Evolutionary conservation across 441 rosid species (phyloP).

Genomic region (Aleurites moluccanus): DNA sequence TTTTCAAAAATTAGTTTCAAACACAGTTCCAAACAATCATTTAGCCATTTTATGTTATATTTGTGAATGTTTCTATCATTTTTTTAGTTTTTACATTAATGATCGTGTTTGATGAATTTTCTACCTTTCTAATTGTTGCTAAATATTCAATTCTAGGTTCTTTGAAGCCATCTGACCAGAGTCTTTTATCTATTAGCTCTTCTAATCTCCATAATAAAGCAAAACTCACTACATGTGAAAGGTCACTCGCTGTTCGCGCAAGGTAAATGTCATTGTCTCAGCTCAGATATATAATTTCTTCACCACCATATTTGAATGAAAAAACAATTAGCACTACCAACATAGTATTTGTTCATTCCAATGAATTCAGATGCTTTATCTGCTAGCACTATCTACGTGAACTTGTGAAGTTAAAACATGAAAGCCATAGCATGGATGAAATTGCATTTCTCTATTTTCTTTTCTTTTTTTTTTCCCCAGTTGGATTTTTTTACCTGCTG

Average conservation of each 20-base stretch:
- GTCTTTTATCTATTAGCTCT: conserved; percentile 6
- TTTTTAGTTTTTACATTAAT: not conserved
- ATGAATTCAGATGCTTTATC: not conserved
- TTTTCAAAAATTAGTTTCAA: too few species aligned
- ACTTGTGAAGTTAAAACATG: not conserved
- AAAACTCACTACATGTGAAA: conserved; percentile 9
- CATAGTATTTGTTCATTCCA: not conserved
- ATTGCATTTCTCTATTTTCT: not conserved
- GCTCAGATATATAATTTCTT: not conserved
- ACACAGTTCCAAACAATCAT: too few species aligned
- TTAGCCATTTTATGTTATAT: not conserved
- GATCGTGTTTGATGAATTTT: not conserved
- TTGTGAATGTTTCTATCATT: not conserved
- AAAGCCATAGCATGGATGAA: not conserved
- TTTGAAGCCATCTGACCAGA: conserved; percentile 27
- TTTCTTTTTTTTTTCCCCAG: not conserved
- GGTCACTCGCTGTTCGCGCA: conserved; percentile 29
- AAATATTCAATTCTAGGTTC: conserved; percentile 24
- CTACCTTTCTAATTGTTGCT: conserved; percentile 2
- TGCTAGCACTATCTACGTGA: not conserved
- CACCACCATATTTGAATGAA: not conserved
- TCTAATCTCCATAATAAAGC: conserved; percentile 11
- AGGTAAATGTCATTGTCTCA: conserved; percentile 20
- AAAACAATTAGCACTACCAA: not conserved
- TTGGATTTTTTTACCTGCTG: not conserved